Percentiles rank a stretch among this genome's conserved stretches.
Conservation (phyloP, 2,329 filamentous ascomycete species). For the Penicillium nordicum region DNA sequence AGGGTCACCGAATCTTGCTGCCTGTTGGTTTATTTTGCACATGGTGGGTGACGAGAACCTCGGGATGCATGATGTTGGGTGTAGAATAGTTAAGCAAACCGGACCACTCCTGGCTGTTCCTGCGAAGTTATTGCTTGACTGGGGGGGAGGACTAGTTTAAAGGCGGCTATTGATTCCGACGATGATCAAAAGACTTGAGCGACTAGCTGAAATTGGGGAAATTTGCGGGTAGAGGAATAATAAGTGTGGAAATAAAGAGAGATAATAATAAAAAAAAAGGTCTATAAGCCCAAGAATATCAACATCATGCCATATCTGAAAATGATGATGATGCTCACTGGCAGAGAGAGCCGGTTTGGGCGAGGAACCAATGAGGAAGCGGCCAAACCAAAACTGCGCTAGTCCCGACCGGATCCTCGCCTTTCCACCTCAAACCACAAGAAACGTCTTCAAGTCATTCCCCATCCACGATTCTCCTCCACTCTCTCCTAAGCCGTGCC, state of each 20-base stretch:
- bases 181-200: neutral
- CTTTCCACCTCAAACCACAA: constrained; percentile 42
- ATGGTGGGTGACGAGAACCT: neutral
- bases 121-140: neutral
- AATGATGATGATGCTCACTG: constrained; percentile 23
- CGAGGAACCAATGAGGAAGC: constrained; percentile 33
- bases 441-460: constrained; percentile 32
- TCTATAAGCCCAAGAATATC: neutral
- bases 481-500: constrained; percentile 28
- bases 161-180: constrained; percentile 5
- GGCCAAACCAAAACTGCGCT: constrained; percentile 35
- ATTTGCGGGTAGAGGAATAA: neutral
- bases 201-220: neutral
- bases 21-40: neutral
- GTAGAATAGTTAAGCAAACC: constrained; percentile 1
- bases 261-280: neutral
- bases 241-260: too few species aligned
- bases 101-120: neutral
- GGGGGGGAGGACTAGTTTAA: neutral
- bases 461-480: constrained; percentile 33
- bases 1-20: neutral
- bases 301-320: constrained; percentile 9
- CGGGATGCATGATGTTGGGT: neutral
- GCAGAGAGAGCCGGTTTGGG: constrained; percentile 18
- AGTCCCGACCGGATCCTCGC: constrained; percentile 34